A percentile compares a stretch with the other conserved stretches of the same genome.
phyloP scores from a whole-genome alignment of 306 rosid species.

The Malus asiatica region DNA sequence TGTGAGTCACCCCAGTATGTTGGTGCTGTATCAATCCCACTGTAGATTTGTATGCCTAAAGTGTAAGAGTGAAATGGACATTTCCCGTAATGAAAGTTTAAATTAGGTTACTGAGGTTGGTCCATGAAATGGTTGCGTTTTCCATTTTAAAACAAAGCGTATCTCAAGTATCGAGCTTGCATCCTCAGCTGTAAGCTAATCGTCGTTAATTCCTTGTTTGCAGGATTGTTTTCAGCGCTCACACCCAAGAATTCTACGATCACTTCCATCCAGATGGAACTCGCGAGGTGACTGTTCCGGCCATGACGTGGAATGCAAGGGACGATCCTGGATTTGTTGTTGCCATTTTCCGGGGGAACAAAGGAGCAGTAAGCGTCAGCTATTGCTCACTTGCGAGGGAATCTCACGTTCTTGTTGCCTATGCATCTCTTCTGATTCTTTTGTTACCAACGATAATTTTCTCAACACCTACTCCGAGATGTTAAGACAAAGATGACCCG shows the following conservation, averaged over 20 bases:
- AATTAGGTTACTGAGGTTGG: background rate
- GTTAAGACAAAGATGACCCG: background rate
- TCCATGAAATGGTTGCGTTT: background rate
- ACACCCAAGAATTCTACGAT: constrained; percentile 34
- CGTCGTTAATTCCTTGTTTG: constrained; percentile 1
- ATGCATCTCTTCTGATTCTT: constrained; percentile 28
- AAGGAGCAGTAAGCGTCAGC: constrained; percentile 42
- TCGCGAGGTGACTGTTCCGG: constrained; percentile 55
- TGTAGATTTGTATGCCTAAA: background rate
- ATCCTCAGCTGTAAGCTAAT: constrained; percentile 1
- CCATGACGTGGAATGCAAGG: constrained; percentile 68
- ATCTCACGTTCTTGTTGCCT: constrained; percentile 38
- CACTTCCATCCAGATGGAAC: constrained; percentile 46
- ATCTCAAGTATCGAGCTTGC: background rate
- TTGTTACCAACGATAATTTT: constrained; percentile 7
- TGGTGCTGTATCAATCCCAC: background rate
- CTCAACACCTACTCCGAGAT: constrained; percentile 10
- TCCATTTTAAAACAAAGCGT: background rate
- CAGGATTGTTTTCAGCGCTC: constrained; percentile 66
- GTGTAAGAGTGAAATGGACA: background rate
- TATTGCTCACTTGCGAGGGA: constrained; percentile 63
- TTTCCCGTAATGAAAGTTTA: background rate
- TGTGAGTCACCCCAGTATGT: background rate
- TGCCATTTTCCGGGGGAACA: constrained; percentile 48
- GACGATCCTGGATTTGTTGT: constrained; percentile 66